Conservation (phyloP, 768 basidiomycete species). For the Calocybe gangraenosa region DNA sequence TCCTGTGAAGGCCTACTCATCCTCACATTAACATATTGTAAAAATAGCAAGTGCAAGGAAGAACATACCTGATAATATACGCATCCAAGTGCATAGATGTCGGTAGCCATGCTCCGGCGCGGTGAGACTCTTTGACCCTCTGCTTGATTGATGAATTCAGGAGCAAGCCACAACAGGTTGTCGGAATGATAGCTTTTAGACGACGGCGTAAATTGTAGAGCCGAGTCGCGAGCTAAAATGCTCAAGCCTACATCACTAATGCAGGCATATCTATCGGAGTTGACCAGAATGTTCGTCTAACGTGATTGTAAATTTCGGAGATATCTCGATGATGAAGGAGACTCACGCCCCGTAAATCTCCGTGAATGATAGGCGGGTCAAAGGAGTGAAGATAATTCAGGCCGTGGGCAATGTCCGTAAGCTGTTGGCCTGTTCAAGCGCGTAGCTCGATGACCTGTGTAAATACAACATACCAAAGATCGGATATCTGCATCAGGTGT, state of each 20-base stretch:
- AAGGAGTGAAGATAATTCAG: slow-evolving; percentile 7
- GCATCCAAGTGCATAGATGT: too few species aligned
- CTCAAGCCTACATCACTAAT: too few species aligned
- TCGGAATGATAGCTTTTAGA: too few species aligned
- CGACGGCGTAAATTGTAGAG: too few species aligned
- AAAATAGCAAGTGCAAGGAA: background rate
- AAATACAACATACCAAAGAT: slow-evolving; percentile 2
- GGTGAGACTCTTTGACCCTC: too few species aligned
- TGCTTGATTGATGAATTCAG: too few species aligned
- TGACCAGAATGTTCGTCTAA: too few species aligned
- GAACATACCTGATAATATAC: too few species aligned
- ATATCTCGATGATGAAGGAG: background rate
- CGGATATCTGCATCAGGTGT: slow-evolving; percentile 2
- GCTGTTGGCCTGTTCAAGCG: background rate
- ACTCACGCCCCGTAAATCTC: slow-evolving; percentile 10
- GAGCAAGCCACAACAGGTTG: too few species aligned
- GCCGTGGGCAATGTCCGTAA: slow-evolving; percentile 8
- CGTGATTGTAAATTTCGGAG: background rate
- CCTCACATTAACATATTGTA: background rate
- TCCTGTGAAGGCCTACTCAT: slow-evolving; percentile 4
- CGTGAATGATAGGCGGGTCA: slow-evolving; percentile 11
- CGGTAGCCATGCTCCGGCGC: too few species aligned
- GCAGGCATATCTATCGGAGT: too few species aligned
- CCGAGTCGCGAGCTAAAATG: too few species aligned
- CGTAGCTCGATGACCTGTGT: background rate